Evolutionary conservation across 2,329 filamentous ascomycete species (phyloP).

Genomic region (Lachnellula suecica): DNA sequence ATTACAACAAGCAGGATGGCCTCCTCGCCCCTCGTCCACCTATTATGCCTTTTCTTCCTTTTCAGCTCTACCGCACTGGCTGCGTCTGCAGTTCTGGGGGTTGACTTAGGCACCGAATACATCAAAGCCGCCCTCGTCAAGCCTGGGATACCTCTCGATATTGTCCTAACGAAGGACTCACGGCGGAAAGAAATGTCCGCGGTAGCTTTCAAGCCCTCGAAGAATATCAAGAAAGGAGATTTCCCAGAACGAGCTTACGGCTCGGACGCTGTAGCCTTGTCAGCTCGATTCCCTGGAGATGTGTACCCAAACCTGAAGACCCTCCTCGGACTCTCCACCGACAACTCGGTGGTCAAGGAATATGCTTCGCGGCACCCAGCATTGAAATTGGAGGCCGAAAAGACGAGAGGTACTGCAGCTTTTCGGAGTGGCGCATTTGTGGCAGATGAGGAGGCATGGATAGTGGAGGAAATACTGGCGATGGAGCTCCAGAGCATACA

Average conservation of each 20-base stretch:
- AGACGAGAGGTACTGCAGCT: conserved; percentile 67
- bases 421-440: conserved; percentile 74
- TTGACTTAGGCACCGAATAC: conserved; percentile 95
- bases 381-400: conserved; percentile 63
- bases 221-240: conserved; percentile 58
- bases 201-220: conserved; percentile 89
- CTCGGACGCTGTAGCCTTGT: conserved; percentile 83
- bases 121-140: conserved; percentile 96
- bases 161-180: conserved; percentile 96
- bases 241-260: conserved; percentile 93
- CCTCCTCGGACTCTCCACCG: conserved; percentile 72
- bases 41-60: conserved; percentile 33
- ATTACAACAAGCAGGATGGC: conserved; percentile 18
- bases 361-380: conserved; percentile 79
- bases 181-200: conserved; percentile 92
- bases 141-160: conserved; percentile 94
- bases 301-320: conserved; percentile 94
- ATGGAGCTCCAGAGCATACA: conserved; percentile 95
- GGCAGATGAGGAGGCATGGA: conserved; percentile 63
- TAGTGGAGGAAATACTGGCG: conserved; percentile 89
- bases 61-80: conserved; percentile 35
- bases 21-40: conserved; percentile 25
- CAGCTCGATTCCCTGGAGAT: conserved; percentile 85
- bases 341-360: conserved; percentile 60
- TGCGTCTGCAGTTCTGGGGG: conserved; percentile 74